Percentiles rank a stretch among this genome's conserved stretches.
Evolutionary conservation across 2,329 filamentous ascomycete species (phyloP).

Genomic region (Aspergillus tubingensis): DNA sequence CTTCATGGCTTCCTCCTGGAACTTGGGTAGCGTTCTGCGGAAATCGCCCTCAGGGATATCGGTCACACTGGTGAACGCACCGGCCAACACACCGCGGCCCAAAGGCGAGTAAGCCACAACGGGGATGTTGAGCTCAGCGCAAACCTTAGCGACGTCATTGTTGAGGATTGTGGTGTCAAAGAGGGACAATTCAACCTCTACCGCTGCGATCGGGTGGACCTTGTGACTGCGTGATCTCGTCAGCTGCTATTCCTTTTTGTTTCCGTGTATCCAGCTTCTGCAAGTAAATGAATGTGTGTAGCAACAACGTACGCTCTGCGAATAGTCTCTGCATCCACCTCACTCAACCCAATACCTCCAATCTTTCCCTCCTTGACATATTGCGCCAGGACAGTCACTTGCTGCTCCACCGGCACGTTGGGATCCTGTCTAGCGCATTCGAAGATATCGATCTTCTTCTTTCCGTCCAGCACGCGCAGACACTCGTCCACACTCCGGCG

Average conservation of each 20-base stretch:
- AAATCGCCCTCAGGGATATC: constrained; percentile 54
- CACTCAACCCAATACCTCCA: constrained; percentile 46
- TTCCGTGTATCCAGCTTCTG: background rate
- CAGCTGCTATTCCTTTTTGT: constrained; percentile 22
- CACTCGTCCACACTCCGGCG: constrained; percentile 62
- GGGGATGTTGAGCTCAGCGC: constrained; percentile 59
- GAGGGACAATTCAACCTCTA: constrained; percentile 63
- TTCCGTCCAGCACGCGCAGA: constrained; percentile 55
- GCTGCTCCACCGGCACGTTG: constrained; percentile 53
- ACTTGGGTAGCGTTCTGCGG: constrained; percentile 49
- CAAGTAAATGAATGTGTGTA: background rate
- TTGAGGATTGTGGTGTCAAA: constrained; percentile 59
- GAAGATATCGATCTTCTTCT: constrained; percentile 63
- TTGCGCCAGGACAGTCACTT: constrained; percentile 40
- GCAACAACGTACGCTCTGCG: constrained; percentile 39
- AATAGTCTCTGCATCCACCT: constrained; percentile 49
- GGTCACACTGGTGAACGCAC: constrained; percentile 47
- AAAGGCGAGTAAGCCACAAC: constrained; percentile 63
- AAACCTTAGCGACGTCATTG: constrained; percentile 60
- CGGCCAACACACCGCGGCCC: constrained; percentile 58
- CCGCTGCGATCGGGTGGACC: constrained; percentile 58
- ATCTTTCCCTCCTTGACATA: constrained; percentile 48
- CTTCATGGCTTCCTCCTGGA: constrained; percentile 53
- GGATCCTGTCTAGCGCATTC: constrained; percentile 60
- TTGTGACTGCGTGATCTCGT: constrained; percentile 43